Evolutionary conservation across 2,329 filamentous ascomycete species (phyloP).

Genomic region (Xylariales sp.): DNA sequence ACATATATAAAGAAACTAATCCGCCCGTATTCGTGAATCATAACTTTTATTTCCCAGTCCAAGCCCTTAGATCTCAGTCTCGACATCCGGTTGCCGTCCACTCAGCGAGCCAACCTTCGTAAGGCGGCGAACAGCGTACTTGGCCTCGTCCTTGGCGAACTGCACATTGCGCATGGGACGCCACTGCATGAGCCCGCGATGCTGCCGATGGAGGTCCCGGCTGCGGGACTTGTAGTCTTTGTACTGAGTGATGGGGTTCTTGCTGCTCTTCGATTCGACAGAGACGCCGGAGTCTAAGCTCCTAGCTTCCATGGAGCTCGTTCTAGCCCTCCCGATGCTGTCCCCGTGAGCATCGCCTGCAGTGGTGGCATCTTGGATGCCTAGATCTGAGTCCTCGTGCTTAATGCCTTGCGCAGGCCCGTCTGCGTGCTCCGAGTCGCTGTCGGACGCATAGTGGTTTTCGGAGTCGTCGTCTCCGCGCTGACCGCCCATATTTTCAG

Average conservation of each 20-base stretch:
- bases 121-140: constrained; percentile 79
- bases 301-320: constrained; percentile 31
- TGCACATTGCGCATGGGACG: constrained; percentile 85
- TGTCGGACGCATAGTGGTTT: constrained; percentile 52
- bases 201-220: constrained; percentile 83
- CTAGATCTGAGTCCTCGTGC: constrained; percentile 46
- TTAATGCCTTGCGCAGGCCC: constrained; percentile 38
- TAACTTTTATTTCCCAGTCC: neutral
- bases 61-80: constrained; percentile 72
- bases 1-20: too few species aligned
- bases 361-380: constrained; percentile 55
- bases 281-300: constrained; percentile 43
- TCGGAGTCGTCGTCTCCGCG: constrained; percentile 27
- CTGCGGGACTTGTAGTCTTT: constrained; percentile 75
- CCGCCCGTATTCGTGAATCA: constrained; percentile 17
- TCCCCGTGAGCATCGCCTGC: constrained; percentile 31
- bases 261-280: constrained; percentile 54
- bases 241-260: constrained; percentile 67
- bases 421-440: constrained; percentile 51
- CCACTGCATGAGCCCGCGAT: constrained; percentile 95
- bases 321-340: constrained; percentile 42
- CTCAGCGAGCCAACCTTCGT: constrained; percentile 81
- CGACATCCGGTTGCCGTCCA: constrained; percentile 87
- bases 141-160: constrained; percentile 89
- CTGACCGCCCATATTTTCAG: constrained; percentile 55